Base-by-base conservation (phyloP, 2,329 filamentous ascomycete genomes). In the Colletotrichum sp. region DNA sequence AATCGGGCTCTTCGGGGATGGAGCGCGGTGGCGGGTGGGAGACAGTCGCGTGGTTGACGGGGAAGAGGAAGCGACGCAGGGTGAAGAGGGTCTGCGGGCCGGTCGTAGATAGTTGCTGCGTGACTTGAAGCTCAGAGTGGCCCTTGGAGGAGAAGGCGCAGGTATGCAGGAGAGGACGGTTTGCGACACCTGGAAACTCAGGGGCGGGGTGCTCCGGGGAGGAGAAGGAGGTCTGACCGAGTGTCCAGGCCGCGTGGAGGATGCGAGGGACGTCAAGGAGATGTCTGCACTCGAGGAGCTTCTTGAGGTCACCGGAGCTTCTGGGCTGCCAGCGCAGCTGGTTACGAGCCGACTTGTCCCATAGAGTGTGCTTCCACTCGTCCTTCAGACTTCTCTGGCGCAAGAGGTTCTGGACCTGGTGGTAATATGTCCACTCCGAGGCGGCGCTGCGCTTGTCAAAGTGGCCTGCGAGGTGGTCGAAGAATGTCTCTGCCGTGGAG, bases 391-490 rank as follows among this genome's bases (percentile, higher is more conserved):
- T 83, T 24, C 83, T 81, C 76, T 88, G 86, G 59, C 87, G 82
- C 81, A 88, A 83, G 24, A 88, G 80, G 77, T 88, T 88, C 76
- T 87, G 86, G 57, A 88, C 79, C 77, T 87, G 85, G 13, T 85
- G 81, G 65, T 83, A 83, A 79, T 87, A 88, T 69, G 87, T 85
- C 86, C 86, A 88, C 60, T 85, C 83, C 3, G 69, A 62, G 52
- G 36, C 12, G 15, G 10, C 21, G 26, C 39, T 34, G 15, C 57
- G n/a, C 34, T 62, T 71, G 76, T 87, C 86, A 28, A 88, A 88
- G 76, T 88, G 86, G 79, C 87, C 87, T 52, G 86, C 87, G 69
- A 88, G 86, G 77, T 88, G 86, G 77, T 87, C 87, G 78, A 88
- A 87, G 80, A 87, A 87, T 78, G 85, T 87, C 76, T 88, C 86